Percentiles rank a stretch among this genome's conserved stretches.
Conservation (phyloP, 306 rosid genomes). For the Astragalus membranaceus region DNA sequence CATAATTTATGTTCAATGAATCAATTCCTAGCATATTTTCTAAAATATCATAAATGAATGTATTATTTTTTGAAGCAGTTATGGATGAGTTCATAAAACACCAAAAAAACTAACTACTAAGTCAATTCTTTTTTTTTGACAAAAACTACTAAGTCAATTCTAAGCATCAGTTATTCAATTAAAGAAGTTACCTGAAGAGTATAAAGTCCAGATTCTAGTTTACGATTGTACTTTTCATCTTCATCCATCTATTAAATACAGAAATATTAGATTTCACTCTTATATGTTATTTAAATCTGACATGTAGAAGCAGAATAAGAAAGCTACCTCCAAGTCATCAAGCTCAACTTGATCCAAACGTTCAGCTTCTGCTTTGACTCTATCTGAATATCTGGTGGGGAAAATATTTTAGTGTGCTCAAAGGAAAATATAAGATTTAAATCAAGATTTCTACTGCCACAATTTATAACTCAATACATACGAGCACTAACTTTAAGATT, state of each 20-base stretch:
- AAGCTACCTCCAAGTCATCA: constrained; percentile 82
- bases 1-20: constrained; percentile 7
- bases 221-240: constrained; percentile 87
- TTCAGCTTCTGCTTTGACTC: constrained; percentile 76
- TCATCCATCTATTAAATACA: constrained; percentile 70
- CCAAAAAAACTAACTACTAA: background rate
- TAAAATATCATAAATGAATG: background rate
- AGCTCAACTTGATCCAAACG: constrained; percentile 57
- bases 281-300: background rate
- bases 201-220: constrained; percentile 91
- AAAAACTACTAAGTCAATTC: background rate
- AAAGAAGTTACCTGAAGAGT: constrained; percentile 68
- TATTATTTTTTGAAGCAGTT: background rate
- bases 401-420: constrained; percentile 1
- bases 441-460: background rate
- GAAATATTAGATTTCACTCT: background rate
- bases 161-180: background rate
- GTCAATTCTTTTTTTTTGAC: no score
- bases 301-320: background rate
- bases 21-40: background rate
- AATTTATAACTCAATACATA: background rate
- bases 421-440: constrained; percentile 11
- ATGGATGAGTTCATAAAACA: background rate
- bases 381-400: constrained; percentile 66
- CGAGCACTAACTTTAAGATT: background rate